These are phyloP conservation scores for Anisodus acutangulus DNA, from an alignment of 257 asterid genomes.

Conservation along the genomic window DNA sequence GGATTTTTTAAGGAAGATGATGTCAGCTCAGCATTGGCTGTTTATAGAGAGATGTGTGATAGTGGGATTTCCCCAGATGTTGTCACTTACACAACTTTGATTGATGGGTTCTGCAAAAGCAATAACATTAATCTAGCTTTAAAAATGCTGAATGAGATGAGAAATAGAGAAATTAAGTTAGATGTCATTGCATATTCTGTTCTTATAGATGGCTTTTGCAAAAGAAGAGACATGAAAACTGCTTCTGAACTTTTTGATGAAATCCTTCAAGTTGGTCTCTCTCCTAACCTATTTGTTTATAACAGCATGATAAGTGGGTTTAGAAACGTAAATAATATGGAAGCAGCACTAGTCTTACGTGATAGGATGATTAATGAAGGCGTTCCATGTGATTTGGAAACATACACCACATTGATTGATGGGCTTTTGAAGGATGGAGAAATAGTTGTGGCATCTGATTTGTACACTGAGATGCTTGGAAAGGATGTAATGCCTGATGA, in stretches of 20 bases:
- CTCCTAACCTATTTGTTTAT: slow-evolving; percentile 64
- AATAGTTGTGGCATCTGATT: slow-evolving; percentile 53
- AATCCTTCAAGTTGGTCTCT: slow-evolving; percentile 62
- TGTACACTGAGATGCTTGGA: slow-evolving; percentile 74
- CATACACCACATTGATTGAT: slow-evolving; percentile 84
- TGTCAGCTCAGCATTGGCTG: slow-evolving; percentile 56
- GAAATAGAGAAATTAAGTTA: slow-evolving; percentile 58
- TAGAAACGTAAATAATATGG: slow-evolving; percentile 63
- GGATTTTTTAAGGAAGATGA: slow-evolving; percentile 75
- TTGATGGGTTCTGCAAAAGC: slow-evolving; percentile 67
- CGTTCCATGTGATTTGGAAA: slow-evolving; percentile 63
- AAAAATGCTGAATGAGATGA: slow-evolving; percentile 64
- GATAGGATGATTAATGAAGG: slow-evolving; percentile 61
- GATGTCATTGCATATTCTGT: slow-evolving; percentile 67
- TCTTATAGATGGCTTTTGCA: slow-evolving; percentile 76
- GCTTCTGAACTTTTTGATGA: slow-evolving; percentile 72
- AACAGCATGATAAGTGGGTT: slow-evolving; percentile 82
- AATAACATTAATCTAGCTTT: slow-evolving; percentile 54
- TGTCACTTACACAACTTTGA: slow-evolving; percentile 71
- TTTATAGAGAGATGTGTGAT: slow-evolving; percentile 63
- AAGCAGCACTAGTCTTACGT: slow-evolving; percentile 55
- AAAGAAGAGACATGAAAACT: slow-evolving; percentile 65
- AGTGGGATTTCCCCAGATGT: slow-evolving; percentile 57
- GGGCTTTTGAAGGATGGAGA: slow-evolving; percentile 69
- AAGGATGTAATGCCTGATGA: slow-evolving; percentile 69